Conservation (phyloP, 2,329 filamentous ascomycete species). For the Aureobasidium namibiae region DNA sequence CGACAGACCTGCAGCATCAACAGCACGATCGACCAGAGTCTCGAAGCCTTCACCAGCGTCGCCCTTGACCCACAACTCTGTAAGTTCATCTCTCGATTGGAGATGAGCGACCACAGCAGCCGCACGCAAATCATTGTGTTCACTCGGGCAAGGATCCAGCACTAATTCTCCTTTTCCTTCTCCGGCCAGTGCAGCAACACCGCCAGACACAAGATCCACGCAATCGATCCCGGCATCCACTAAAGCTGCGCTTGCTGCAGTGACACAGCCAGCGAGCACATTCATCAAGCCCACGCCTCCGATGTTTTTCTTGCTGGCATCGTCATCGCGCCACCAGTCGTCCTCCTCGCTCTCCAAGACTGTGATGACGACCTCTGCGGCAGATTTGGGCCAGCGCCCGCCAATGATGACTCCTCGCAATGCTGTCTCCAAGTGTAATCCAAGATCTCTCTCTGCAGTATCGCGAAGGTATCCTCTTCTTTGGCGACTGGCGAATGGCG, state of each 20-base stretch:
- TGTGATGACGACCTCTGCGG: conserved; percentile 88
- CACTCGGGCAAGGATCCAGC: conserved; percentile 73
- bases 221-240: conserved; percentile 94
- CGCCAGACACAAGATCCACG: conserved; percentile 80
- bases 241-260: conserved; percentile 84
- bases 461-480: conserved; percentile 82
- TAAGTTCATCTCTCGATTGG: conserved; percentile 79
- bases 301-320: conserved; percentile 29
- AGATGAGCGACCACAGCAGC: conserved; percentile 89
- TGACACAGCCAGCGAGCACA: conserved; percentile 84
- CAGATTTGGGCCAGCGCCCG: conserved; percentile 96
- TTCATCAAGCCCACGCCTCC: conserved; percentile 78
- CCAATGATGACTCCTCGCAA: conserved; percentile 83
- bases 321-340: conserved; percentile 50
- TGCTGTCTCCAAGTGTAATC: conserved; percentile 84
- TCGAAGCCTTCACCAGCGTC: conserved; percentile 43
- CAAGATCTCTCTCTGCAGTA: conserved; percentile 76
- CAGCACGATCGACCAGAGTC: conserved; percentile 53
- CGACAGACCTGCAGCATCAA: conserved; percentile 52
- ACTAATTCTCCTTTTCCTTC: conserved; percentile 44
- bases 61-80: conserved; percentile 90
- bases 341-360: conserved; percentile 91
- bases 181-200: conserved; percentile 58
- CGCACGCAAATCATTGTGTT: conserved; percentile 68
- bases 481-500: conserved; percentile 79